Evolutionary conservation across 2,329 filamentous ascomycete species (phyloP), one percentile per base, ranked within the genome.

Genomic region (Calonectria fujianensis): DNA sequence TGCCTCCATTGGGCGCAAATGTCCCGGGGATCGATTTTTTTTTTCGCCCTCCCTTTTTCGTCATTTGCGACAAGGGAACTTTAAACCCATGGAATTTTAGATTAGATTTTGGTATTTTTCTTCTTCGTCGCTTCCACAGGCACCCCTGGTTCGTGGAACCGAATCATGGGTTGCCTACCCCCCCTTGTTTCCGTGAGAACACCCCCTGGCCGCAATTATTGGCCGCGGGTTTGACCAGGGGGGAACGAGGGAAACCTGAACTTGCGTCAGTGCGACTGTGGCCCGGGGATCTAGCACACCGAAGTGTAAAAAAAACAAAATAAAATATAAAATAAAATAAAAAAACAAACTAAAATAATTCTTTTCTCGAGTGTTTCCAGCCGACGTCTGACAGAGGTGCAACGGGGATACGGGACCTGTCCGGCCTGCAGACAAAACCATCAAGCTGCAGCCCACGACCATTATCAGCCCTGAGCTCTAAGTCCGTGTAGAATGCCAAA

Each of bases 371-470:
- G 24, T 32, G 57, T 61, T 61, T 39, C 45, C 69, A 31, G 69
- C 64, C 57, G 61, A 57, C 48, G 67, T 61, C 39, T 65, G 63
- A 59, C 54, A 61, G 70, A 76, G 73, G 73, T 75, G 77, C 74
- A 75, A 79, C 76, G 72, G 75, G 76, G 76, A 35, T 61, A 61
- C n/a, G 57, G 57, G 57, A 61, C 35, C 31, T 61, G 32, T 61
- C 57, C 35, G 57, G 57, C 32, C 35, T 39, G 35, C 57, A 61
- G 57, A 27, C 24, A 61, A 61, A 61, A 29, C 57, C 64, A 65
- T 79, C 78, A 57, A 63, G 64, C 67, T 74, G 73, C 75, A 75
- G 68, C 66, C 65, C 69, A 63, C 50, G 63, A 52, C 32, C 63
- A 77, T 77, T 78, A 59, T 65, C 59, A 39, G 27, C 59, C 24